Evolutionary conservation across 176 grass and related monocot genomes (phyloP).

Genomic region (Oryza glaberrima): DNA sequence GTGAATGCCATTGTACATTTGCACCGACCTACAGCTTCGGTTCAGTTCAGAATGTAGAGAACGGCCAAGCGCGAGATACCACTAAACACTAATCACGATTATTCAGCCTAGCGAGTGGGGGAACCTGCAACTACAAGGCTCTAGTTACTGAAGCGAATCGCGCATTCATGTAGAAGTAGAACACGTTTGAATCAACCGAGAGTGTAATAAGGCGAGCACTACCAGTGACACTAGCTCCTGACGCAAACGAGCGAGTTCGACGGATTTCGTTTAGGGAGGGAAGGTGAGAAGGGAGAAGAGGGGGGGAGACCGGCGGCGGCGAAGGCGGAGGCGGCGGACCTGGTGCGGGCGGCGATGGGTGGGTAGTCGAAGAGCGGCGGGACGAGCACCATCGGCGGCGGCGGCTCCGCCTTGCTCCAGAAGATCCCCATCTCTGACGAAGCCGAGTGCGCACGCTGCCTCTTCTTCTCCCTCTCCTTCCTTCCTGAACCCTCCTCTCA

Average conservation of each 20-base stretch:
- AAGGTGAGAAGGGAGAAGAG: background rate
- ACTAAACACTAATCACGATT: conserved; percentile 27
- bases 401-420: conserved; percentile 57
- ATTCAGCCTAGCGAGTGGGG: background rate
- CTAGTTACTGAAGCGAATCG: background rate
- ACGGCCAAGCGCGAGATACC: background rate
- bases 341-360: conserved; percentile 85
- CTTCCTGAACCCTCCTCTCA: too few relatives aligned
- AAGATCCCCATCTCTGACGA: conserved; percentile 43
- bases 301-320: background rate
- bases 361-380: conserved; percentile 98
- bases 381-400: conserved; percentile 92
- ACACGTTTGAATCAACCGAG: background rate
- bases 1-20: background rate
- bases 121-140: background rate
- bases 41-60: background rate
- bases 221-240: background rate
- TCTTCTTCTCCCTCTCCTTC: background rate
- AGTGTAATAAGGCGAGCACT: background rate
- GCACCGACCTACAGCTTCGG: background rate
- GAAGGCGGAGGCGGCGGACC: conserved; percentile 40
- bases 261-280: background rate
- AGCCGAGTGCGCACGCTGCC: background rate
- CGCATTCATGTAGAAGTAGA: background rate
- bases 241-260: background rate